Evolutionary conservation across 768 basidiomycete species (phyloP).

Genomic region (Wakefieldia striispora): DNA sequence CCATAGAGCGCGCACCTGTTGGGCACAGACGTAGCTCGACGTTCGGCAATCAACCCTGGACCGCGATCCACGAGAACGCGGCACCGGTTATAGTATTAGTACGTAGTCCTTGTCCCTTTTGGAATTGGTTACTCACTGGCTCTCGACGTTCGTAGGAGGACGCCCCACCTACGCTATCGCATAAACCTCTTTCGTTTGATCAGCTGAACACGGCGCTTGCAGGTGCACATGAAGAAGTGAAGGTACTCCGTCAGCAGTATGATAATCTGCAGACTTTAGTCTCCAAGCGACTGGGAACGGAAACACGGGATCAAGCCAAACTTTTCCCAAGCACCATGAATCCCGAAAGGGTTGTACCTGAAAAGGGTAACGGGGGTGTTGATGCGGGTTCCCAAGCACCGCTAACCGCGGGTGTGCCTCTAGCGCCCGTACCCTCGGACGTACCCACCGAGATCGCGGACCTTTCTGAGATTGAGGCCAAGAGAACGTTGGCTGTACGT

Average conservation of each 20-base stretch:
- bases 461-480: conserved; percentile 26
- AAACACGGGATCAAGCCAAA: background rate
- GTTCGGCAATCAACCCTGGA: conserved; percentile 19
- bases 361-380: background rate
- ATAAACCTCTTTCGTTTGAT: conserved; percentile 22
- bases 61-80: conserved; percentile 7
- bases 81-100: conserved; percentile 10
- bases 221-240: conserved; percentile 24
- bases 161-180: background rate
- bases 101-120: conserved; percentile 1
- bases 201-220: conserved; percentile 25
- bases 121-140: conserved; percentile 1
- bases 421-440: background rate
- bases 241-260: conserved; percentile 24
- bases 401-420: background rate
- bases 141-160: conserved; percentile 8
- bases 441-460: conserved; percentile 12
- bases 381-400: background rate
- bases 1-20: background rate
- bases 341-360: background rate
- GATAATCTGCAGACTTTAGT: conserved; percentile 23
- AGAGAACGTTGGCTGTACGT: conserved; percentile 22
- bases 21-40: conserved; percentile 25
- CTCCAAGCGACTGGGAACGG: conserved; percentile 10
- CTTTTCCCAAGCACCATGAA: background rate